These are phyloP conservation scores for Fusarium guadeloupense DNA, from an alignment of 2,329 filamentous ascomycete species.

Conservation along the genomic window DNA sequence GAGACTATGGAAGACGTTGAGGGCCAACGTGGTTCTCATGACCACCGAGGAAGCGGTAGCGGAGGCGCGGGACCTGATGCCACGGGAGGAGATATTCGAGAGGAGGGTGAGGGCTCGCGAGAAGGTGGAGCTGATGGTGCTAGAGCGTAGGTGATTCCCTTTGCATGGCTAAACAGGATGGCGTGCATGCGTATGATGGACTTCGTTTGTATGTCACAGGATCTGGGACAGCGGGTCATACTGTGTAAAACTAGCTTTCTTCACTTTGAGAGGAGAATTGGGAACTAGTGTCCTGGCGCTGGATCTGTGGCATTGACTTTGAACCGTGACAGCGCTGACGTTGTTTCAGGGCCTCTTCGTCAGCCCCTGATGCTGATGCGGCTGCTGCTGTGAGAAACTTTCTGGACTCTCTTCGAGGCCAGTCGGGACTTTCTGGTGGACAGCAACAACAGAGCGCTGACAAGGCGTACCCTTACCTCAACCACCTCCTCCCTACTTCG, in stretches of 20 bases:
- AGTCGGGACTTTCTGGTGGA: slow-evolving; percentile 52
- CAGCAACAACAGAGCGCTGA: slow-evolving; percentile 52
- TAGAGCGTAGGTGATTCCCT: slow-evolving; percentile 90
- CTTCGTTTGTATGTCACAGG: slow-evolving; percentile 33
- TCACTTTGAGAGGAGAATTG: slow-evolving; percentile 43
- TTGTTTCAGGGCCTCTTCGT: slow-evolving; percentile 65
- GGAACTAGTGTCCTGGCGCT: slow-evolving; percentile 41
- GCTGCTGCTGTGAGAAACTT: slow-evolving; percentile 87
- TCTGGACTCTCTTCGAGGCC: slow-evolving; percentile 79
- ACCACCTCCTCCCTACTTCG: slow-evolving; percentile 82
- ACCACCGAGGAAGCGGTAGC: slow-evolving; percentile 68
- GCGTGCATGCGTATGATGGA: slow-evolving; percentile 35
- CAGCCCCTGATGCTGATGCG: slow-evolving; percentile 76
- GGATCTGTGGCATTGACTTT: slow-evolving; percentile 34
- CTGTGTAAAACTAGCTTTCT: slow-evolving; percentile 48
- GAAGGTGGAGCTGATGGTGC: slow-evolving; percentile 96
- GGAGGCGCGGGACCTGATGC: slow-evolving; percentile 87
- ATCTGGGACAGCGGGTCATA: slow-evolving; percentile 41
- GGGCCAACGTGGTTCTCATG: slow-evolving; percentile 66
- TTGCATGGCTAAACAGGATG: slow-evolving; percentile 43
- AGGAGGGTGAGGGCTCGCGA: slow-evolving; percentile 87
- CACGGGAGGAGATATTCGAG: slow-evolving; percentile 88
- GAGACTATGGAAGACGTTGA: slow-evolving; percentile 69
- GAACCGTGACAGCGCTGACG: slow-evolving; percentile 54
- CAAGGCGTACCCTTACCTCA: slow-evolving; percentile 81